These are phyloP conservation scores for Clavariopsis aquatica DNA, from an alignment of 495 filamentous ascomycete genomes.

Conservation along the genomic window DNA sequence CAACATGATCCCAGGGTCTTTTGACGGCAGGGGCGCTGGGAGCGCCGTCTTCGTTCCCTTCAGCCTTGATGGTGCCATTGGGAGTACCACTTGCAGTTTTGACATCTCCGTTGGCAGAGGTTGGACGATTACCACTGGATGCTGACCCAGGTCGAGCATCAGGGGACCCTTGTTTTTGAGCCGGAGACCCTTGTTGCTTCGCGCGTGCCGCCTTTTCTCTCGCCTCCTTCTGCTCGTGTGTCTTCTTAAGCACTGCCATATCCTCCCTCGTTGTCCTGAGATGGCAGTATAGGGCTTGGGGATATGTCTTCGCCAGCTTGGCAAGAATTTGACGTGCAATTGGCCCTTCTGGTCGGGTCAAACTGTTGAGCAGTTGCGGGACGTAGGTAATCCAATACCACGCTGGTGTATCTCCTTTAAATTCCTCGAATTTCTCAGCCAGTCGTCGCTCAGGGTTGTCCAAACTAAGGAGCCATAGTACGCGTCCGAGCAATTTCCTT, in stretches of 20 bases:
- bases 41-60: conserved; percentile 28
- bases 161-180: conserved; percentile 49
- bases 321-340: conserved; percentile 78
- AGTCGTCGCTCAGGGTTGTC: conserved; percentile 84
- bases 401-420: conserved; percentile 90
- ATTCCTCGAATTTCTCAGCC: conserved; percentile 80
- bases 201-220: conserved; percentile 53
- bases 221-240: conserved; percentile 76
- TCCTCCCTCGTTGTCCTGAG: conserved; percentile 94
- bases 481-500: conserved; percentile 89
- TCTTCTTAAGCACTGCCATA: conserved; percentile 87
- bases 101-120: conserved; percentile 54
- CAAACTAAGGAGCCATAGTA: conserved; percentile 93
- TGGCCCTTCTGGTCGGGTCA: conserved; percentile 86
- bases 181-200: conserved; percentile 55
- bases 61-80: conserved; percentile 31
- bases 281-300: conserved; percentile 91
- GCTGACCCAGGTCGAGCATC: conserved; percentile 45
- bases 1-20: conserved; percentile 89
- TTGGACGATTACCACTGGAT: conserved; percentile 48
- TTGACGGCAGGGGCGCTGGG: conserved; percentile 49
- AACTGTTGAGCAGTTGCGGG: conserved; percentile 85
- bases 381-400: conserved; percentile 99
- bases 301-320: conserved; percentile 93
- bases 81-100: conserved; percentile 44